Evolutionary conservation across 208 protist genomes (phyloP).

Genomic region (Trypanosoma brucei): DNA sequence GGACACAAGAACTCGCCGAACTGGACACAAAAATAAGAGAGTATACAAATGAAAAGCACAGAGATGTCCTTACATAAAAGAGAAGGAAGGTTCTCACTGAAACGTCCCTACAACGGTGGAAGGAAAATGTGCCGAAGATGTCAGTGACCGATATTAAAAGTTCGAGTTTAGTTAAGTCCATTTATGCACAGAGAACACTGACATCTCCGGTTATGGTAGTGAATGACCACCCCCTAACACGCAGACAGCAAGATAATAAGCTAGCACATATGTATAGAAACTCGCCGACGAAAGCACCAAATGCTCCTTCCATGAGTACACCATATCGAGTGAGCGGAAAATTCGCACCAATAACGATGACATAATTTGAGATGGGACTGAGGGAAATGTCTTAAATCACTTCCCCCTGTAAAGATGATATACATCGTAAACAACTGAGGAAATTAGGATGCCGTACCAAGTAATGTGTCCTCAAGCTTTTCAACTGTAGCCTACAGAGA

Average conservation of each 20-base stretch:
- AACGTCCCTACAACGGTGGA: not conserved
- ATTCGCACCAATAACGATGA: too few species aligned
- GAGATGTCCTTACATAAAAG: not conserved
- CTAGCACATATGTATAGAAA: too few species aligned
- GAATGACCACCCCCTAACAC: not conserved
- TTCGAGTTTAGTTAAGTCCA: slow-evolving; percentile 7
- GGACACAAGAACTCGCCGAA: slow-evolving; percentile 12
- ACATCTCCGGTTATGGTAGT: not conserved
- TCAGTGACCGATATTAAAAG: not conserved
- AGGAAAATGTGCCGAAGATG: not conserved
- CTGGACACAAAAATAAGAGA: slow-evolving; percentile 7
- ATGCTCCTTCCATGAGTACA: too few species aligned
- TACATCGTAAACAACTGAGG: too few species aligned
- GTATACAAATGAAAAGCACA: not conserved
- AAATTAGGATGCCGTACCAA: too few species aligned
- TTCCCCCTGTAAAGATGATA: too few species aligned
- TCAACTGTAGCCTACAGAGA: too few species aligned
- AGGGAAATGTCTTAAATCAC: too few species aligned
- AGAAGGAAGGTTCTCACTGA: slow-evolving; percentile 8
- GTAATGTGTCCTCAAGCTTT: too few species aligned
- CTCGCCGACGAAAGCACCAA: too few species aligned
- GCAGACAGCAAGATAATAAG: not conserved
- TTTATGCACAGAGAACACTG: slow-evolving; percentile 1
- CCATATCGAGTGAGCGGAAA: too few species aligned
- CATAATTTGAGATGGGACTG: too few species aligned